Conservation (phyloP, 768 basidiomycete species). For the Podaxis sp. region DNA sequence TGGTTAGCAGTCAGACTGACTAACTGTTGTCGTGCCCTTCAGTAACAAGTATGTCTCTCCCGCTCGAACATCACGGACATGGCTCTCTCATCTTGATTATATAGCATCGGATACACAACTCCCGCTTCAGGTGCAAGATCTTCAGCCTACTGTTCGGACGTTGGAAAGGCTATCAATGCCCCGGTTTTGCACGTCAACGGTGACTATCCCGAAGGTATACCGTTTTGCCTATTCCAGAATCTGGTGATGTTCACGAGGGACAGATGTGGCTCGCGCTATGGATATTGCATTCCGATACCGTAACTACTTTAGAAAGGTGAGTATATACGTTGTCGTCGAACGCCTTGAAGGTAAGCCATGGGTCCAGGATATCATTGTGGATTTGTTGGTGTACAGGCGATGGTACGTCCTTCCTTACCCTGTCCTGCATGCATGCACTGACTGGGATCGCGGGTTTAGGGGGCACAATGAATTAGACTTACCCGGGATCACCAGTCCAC, state of each 20-base stretch:
- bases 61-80: neutral
- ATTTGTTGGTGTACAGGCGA: constrained; percentile 84
- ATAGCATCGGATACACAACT: constrained; percentile 88
- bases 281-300: constrained; percentile 87
- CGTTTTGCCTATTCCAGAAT: neutral
- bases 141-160: constrained; percentile 82
- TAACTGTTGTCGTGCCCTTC: constrained; percentile 2
- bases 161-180: constrained; percentile 87
- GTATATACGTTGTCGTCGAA: neutral
- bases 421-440: neutral
- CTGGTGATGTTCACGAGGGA: neutral
- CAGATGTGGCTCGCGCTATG: constrained; percentile 82
- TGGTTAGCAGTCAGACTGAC: neutral
- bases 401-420: constrained; percentile 33
- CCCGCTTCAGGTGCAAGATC: constrained; percentile 82
- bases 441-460: constrained; percentile 19
- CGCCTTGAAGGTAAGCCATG: neutral
- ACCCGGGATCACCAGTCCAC: constrained; percentile 80
- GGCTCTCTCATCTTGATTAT: neutral
- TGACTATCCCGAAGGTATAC: constrained; percentile 77
- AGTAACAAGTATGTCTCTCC: constrained; percentile 52
- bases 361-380: constrained; percentile 76
- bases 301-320: constrained; percentile 76
- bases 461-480: constrained; percentile 88
- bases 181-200: constrained; percentile 91